Base-by-base conservation (phyloP, 352 stramenopile genomes). In the Phytophthora pistaciae region DNA sequence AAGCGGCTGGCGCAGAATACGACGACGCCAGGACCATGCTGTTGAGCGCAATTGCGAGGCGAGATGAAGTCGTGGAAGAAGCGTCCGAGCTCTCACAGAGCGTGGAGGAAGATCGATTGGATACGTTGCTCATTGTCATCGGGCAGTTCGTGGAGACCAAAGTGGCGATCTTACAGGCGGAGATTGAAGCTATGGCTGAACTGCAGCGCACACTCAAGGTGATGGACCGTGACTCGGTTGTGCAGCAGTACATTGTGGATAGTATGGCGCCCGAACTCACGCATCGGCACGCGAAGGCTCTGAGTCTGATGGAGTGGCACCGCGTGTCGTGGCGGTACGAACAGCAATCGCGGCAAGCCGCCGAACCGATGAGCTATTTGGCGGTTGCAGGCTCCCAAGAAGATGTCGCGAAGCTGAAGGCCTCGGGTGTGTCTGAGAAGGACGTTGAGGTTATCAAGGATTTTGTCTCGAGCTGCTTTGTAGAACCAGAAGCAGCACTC, bases 131-230 rank as follows among this genome's bases (percentile, higher is more conserved):
- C 20, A 92, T 96, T 69, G 87, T 96, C 5, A 88, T 95, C 58
- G 85, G 86, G 18, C 87, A 96, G 78, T 96, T 95, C 66, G 83
- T 96, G 18, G 86, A 94, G 77, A 93, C 87, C 16, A 94, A 94
- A 72, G 86, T 91, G 53, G 83, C 87, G 10, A 94, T 94, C 56
- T 62, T 96, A 25, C 79, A 93, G 42, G 89, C 87, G 25, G 89
- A 96, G 66, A 94, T 96, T 62, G 87, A 94, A 40, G 84, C 74
- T 9, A 88, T 96, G 78, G 68, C 72, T 1, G 81, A 80, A 21
- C 80, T 96, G 61, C 84, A 92, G 60, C 74, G 74, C 38, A 82
- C 92, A 33, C 75, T 96, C 11, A 77, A 82, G n/a, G 78, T 79
- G 13, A 90, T 94, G 83, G 89, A 96, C 56, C 85, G 87, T 20